Evolutionary conservation across 768 basidiomycete genomes (phyloP).

Genomic region (Rhizopogon rudus): DNA sequence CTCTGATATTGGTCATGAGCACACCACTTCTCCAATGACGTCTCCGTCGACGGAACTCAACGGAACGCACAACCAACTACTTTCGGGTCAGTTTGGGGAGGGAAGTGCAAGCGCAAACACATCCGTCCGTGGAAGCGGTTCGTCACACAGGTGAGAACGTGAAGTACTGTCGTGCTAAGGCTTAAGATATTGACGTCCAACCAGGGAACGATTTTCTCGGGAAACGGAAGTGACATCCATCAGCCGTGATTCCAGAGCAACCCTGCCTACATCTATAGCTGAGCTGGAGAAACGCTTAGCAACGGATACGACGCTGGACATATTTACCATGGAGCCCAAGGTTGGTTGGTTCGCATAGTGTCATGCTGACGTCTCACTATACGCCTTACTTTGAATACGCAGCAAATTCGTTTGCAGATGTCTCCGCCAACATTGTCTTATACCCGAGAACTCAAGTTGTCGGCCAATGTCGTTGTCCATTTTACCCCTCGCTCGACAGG

Average conservation of each 20-base stretch:
- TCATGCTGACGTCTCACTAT: slow-evolving; percentile 3
- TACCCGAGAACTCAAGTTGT: slow-evolving; percentile 69
- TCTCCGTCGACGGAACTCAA: slow-evolving; percentile 2
- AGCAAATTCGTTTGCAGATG: slow-evolving; percentile 93
- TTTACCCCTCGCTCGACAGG: slow-evolving; percentile 77
- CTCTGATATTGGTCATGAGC: background rate
- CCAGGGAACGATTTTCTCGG: slow-evolving; percentile 55
- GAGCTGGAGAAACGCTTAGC: slow-evolving; percentile 81
- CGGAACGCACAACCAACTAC: slow-evolving; percentile 3
- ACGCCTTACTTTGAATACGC: slow-evolving; percentile 1
- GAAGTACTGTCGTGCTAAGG: background rate
- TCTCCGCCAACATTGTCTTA: slow-evolving; percentile 74
- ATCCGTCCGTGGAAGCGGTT: slow-evolving; percentile 47
- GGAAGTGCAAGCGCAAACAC: slow-evolving; percentile 40
- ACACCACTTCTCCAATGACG: background rate
- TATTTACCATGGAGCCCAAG: slow-evolving; percentile 94
- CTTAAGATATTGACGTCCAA: slow-evolving; percentile 5
- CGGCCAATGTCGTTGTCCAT: slow-evolving; percentile 65
- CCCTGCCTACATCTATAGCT: slow-evolving; percentile 52
- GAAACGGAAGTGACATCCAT: slow-evolving; percentile 54
- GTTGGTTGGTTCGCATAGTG: slow-evolving; percentile 33
- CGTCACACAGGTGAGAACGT: slow-evolving; percentile 50
- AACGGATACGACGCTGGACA: slow-evolving; percentile 77
- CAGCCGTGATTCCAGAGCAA: slow-evolving; percentile 47
- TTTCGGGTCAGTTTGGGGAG: slow-evolving; percentile 17